phyloP scores from a whole-genome alignment of 441 rosid genomes.

The Arabidopsis lyrata region DNA sequence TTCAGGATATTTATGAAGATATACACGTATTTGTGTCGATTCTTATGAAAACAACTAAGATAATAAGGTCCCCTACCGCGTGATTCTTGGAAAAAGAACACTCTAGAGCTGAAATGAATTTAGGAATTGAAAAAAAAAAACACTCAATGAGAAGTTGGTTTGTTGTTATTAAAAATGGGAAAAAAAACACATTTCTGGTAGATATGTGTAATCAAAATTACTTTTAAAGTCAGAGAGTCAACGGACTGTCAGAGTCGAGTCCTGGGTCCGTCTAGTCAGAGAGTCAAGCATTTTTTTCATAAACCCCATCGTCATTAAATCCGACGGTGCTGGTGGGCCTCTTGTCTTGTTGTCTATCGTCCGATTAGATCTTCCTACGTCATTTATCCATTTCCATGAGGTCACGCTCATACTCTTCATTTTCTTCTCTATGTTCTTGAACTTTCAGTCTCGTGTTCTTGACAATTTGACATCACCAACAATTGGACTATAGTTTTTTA shows the following conservation, averaged over 20 bases:
- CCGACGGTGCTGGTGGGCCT: slow-evolving; percentile 67
- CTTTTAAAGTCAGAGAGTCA: slow-evolving; percentile 61
- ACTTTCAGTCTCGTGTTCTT: background rate
- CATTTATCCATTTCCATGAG: slow-evolving; percentile 28
- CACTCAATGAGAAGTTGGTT: slow-evolving; percentile 14
- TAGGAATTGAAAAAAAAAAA: background rate
- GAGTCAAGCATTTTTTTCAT: slow-evolving; percentile 47
- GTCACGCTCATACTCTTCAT: slow-evolving; percentile 24
- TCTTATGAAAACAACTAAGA: slow-evolving; percentile 2
- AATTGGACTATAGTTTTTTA: background rate
- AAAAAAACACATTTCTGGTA: background rate
- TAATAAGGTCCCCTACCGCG: slow-evolving; percentile 33
- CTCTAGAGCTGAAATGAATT: background rate
- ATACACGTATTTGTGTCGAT: background rate
- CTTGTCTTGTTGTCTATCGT: slow-evolving; percentile 33
- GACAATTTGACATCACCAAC: background rate
- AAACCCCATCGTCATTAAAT: slow-evolving; percentile 49
- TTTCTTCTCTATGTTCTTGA: background rate
- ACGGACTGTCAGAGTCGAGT: slow-evolving; percentile 48
- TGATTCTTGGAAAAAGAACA: slow-evolving; percentile 34
- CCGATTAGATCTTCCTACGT: slow-evolving; percentile 29
- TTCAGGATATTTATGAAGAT: background rate
- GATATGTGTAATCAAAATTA: slow-evolving; percentile 25
- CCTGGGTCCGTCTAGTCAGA: slow-evolving; percentile 51
- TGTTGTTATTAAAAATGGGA: background rate